Base-by-base conservation (phyloP, 2,329 filamentous ascomycete genomes). In the Cytospora mali region DNA sequence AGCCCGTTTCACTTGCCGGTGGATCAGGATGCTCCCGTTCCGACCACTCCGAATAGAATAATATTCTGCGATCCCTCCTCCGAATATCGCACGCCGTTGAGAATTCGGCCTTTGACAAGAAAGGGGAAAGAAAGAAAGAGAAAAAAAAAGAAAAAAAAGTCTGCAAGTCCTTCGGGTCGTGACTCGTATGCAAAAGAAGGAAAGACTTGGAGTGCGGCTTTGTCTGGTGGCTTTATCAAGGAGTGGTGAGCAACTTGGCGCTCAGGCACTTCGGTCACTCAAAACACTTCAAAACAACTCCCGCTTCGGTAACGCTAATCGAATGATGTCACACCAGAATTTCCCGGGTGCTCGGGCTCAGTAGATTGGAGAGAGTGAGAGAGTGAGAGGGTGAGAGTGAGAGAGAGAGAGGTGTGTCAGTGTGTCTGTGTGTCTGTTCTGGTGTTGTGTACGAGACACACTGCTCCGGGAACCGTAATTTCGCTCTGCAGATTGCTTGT, bases 391-490 rank as follows among this genome's bases (percentile, higher is more conserved):
- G 35, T 42, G 9, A 18, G n/a, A 10, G 39, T 42, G 21, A 3
- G 18, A 21, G 4, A 16, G 14, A 35, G n/a, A n/a, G n/a, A n/a
- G n/a, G n/a, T n/a, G n/a, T n/a, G n/a, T n/a, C n/a, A n/a, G n/a
- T n/a, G n/a, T n/a, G n/a, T n/a, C n/a, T n/a, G n/a, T n/a, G n/a
- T n/a, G n/a, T n/a, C n/a, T n/a, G n/a, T n/a, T n/a, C n/a, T n/a
- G n/a, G n/a, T n/a, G n/a, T n/a, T n/a, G n/a, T n/a, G n/a, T n/a
- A n/a, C n/a, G n/a, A n/a, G n/a, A n/a, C n/a, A n/a, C n/a, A n/a
- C n/a, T n/a, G n/a, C n/a, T 35, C 51, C 23, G 35, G 35, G 42
- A 56, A n/a, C 50, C 28, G 55, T 18, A 64, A 64, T 64, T 21
- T 64, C 55, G 59, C 31, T 49, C 53, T 56, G 55, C n/a, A n/a